phyloP scores from a whole-genome alignment of 2,329 filamentous ascomycete genomes.

The Paracoccidioides lutzii region DNA sequence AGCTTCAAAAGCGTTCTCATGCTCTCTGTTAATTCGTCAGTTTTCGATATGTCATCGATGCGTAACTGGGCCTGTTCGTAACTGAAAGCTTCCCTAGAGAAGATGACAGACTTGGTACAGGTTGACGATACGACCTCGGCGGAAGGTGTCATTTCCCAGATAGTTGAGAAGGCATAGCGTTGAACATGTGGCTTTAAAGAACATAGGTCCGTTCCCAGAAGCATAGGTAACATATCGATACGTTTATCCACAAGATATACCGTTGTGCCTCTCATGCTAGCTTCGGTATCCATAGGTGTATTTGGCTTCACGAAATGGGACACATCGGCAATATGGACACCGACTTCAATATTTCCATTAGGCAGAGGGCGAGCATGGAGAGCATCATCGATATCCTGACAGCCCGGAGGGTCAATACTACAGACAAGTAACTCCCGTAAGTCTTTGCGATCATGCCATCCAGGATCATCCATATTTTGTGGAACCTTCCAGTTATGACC shows the following conservation, averaged over 20 bases:
- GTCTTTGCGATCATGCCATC: conserved; percentile 77
- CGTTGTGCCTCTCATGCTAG: conserved; percentile 84
- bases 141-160: conserved; percentile 78
- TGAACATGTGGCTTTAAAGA: conserved; percentile 98
- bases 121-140: conserved; percentile 74
- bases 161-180: conserved; percentile 69
- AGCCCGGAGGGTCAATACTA: conserved; percentile 92
- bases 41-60: conserved; percentile 77
- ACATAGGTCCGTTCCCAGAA: conserved; percentile 90
- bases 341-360: conserved; percentile 91
- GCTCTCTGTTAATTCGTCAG: conserved; percentile 77
- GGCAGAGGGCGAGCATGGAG: conserved; percentile 72
- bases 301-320: conserved; percentile 96
- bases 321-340: conserved; percentile 98
- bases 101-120: conserved; percentile 97
- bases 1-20: conserved; percentile 79
- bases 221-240: conserved; percentile 97
- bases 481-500: conserved; percentile 93
- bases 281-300: conserved; percentile 94
- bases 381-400: conserved; percentile 96
- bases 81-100: conserved; percentile 90
- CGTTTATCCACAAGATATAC: conserved; percentile 98
- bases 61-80: conserved; percentile 92
- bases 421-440: conserved; percentile 78
- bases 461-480: conserved; percentile 60